Base-by-base conservation (phyloP, 1,139 yeast genomes). In the Kurtzmaniella natalensis region DNA sequence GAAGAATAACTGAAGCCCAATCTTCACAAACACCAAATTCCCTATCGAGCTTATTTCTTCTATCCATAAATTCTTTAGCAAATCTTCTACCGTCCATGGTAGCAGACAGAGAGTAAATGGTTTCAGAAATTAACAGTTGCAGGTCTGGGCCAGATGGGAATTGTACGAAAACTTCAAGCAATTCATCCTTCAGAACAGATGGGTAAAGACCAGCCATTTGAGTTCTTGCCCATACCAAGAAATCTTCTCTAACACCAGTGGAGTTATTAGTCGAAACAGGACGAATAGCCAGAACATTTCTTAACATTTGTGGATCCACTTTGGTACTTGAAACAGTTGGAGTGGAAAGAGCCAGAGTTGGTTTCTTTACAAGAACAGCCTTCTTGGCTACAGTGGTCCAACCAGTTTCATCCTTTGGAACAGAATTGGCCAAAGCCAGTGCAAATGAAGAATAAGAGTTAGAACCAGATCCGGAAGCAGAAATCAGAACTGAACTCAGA, bases 41-140 rank as follows among this genome's bases (percentile, higher is more conserved):
- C 41, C 63, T 74, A 53, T 86, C 95, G 33, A 85, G 88, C 38
- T 65, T 72, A 44, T 70, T 71, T 51, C 94, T 81, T 53, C 84
- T 79, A 61, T 82, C 84, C 55, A 83, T 66, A 55, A 92, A 92
- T 52, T 92, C 98, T 39, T 75, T 78, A 1, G 97, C 95, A 65
- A 89, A 92, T 43, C 95, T 73, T 54, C 96, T 79, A 16, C 97
- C 98, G 55, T 92, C 96, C 86, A 92, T 81, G 2, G 94, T 83
- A 2, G 94, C 76, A 19, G 96, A 85, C 45, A 92, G 85, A 32
- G 94, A 79, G 60, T 88, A 89, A 41, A 92, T 80, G 10, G 96
- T 86, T 55, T 92, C 98, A 3, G 95, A 81, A 52, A 92, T 88
- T 53, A 92, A 85, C 54, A 82, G 95, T 32, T 73, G 69, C 1